Evolutionary conservation across 306 rosid species (phyloP), one percentile per base, ranked within the genome.

Genomic region (Coriaria nepalensis): DNA sequence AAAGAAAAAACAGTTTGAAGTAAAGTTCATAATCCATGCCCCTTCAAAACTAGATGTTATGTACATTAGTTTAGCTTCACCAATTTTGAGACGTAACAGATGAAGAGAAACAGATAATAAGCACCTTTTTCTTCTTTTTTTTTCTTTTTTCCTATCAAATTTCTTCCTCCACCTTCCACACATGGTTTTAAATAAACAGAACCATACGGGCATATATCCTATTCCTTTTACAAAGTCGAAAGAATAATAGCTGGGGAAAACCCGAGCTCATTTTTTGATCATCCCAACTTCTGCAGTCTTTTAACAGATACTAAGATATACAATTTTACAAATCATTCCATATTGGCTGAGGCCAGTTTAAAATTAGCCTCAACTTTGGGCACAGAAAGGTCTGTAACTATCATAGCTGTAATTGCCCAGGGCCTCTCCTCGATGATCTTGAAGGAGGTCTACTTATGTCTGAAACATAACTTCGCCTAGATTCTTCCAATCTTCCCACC

Each of bases 261-360:
- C 64, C 79, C 51, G 67, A 47, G 77, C 73, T 73, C 56, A 53
- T 67, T 74, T 66, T 61, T 69, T 64, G 53, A 64, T 67, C 70
- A 46, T 70, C 80, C 74, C 73, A 73, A 62, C 72, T 71, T 58
- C 75, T 71, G 76, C 34, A 45, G 38, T 49, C 71, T 43, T 68
- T 46, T 68, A 58, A 68, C 29, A 20, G 54, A 83, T 80, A 73
- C 82, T 72, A 67, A 49, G 78, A 81, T 90, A 68, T 84, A 85
- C 98, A 85, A 85, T 68, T 85, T 74, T 85, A 85, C 92, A 82
- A 69, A 75, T 64, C 68, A 55, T 53, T 60, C 63, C 60, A 59
- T 55, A 40, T 70, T 53, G 40, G 60, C 57, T 12, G 59, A 63
- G 73, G 74, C 40, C 63, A 61, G 57, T 65, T 57, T 57, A 71